Base-by-base conservation (phyloP, 2,329 filamentous ascomycete species). In the Verticillium longisporum region DNA sequence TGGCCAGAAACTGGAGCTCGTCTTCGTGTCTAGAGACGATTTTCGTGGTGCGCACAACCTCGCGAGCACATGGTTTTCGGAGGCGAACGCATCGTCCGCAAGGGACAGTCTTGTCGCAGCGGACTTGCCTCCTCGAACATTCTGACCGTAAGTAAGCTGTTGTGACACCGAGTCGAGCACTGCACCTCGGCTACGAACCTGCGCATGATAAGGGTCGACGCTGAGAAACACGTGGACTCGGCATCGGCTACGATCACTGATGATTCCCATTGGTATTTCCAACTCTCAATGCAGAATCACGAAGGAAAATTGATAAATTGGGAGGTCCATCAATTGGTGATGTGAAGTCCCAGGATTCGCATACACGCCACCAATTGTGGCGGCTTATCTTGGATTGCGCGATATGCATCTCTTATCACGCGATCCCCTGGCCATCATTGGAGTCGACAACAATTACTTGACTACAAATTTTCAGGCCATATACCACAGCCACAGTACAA, bases 81-180 rank as follows among this genome's bases (percentile, higher is more conserved):
- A 62, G 56, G 9, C 61, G 61, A 7, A 32, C 37, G 53, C 65
- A 67, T 21, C 65, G 56, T 33, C 61, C 62, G 31, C 65, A 67
- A 11, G 65, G 65, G 15, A 66, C 56, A 14, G 58, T 57, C 57
- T 67, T 67, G 56, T 67, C 65, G 50, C 65, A 67, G 18, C 61
- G 61, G 14, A 66, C 62, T 33, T 67, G 66, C 26, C 65, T 56
- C 18, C 61, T 56, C 3, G 65, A 63, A 57, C 65, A 67, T 38
- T 66, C 64, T 66, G 31, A 4, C 13, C 3, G 3, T 10, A n/a
- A n/a, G 11, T 50, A n/a, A 50, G 45, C n/a, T 11, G 1, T 4
- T 4, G 9, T 26, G n/a, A 13, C 10, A 13, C 21, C 6, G 3
- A 9, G 21, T 7, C 6, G 5, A 11, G 9, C n/a, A 4, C 3